Evolutionary conservation across 1,139 yeast species (phyloP).

Genomic region (Suhomyces maxii): DNA sequence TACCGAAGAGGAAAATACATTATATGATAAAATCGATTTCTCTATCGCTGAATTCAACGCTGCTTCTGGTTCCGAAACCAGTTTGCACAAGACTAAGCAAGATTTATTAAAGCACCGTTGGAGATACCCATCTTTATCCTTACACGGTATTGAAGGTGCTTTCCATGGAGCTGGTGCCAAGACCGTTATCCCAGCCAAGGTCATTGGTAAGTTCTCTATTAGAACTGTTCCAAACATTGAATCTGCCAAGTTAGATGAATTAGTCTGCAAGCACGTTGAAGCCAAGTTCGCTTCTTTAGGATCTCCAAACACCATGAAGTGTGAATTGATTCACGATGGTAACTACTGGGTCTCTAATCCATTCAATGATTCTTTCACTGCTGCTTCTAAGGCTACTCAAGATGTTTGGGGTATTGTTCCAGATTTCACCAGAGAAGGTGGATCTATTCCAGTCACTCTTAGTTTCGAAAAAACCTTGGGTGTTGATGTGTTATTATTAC

Average conservation of each 20-base stretch:
- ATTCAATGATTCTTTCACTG: slow-evolving; percentile 85
- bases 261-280: slow-evolving; percentile 71
- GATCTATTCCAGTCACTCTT: slow-evolving; percentile 93
- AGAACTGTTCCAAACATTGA: slow-evolving; percentile 96
- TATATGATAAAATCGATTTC: slow-evolving; percentile 85
- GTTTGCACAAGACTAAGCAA: slow-evolving; percentile 73
- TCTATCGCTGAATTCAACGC: slow-evolving; percentile 80
- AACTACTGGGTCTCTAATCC: slow-evolving; percentile 96
- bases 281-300: slow-evolving; percentile 62
- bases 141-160: slow-evolving; percentile 98
- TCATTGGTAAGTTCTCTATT: slow-evolving; percentile 90
- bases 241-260: slow-evolving; percentile 70
- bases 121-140: slow-evolving; percentile 94
- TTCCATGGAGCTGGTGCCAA: slow-evolving; percentile 94
- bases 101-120: slow-evolving; percentile 95
- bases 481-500: slow-evolving; percentile 82
- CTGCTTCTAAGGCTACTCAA: slow-evolving; percentile 92
- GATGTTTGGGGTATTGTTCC: slow-evolving; percentile 94
- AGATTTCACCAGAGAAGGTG: slow-evolving; percentile 97
- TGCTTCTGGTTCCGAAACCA: slow-evolving; percentile 85
- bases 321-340: slow-evolving; percentile 89
- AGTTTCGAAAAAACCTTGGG: slow-evolving; percentile 86
- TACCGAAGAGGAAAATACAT: slow-evolving; percentile 71
- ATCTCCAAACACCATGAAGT: slow-evolving; percentile 73
- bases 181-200: slow-evolving; percentile 96